These are phyloP conservation scores for Taxillus chinensis DNA, from an alignment of 164 flowering plant genomes.

Conservation along the genomic window DNA sequence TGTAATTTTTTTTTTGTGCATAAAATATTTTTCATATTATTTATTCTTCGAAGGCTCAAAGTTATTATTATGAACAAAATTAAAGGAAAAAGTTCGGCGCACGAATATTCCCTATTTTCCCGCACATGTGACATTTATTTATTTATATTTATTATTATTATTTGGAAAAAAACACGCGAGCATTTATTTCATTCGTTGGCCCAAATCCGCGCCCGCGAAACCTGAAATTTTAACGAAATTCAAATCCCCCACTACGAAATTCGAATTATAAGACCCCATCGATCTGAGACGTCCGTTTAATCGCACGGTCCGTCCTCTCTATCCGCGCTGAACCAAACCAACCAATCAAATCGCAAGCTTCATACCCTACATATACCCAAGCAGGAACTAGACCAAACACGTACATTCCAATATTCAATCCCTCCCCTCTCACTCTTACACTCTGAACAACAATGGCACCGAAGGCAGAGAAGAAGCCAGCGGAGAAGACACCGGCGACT, in stretches of 20 bases:
- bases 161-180: no score
- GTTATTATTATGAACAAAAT: no score
- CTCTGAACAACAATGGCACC: slow-evolving; percentile 17
- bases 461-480: slow-evolving; percentile 20
- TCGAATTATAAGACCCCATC: background rate
- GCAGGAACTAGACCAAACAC: background rate
- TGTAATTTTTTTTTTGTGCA: no score
- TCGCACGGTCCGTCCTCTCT: slow-evolving; percentile 5
- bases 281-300: background rate
- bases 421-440: background rate
- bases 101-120: no score
- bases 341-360: slow-evolving; percentile 14
- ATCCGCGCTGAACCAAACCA: slow-evolving; percentile 12
- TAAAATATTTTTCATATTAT: no score
- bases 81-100: no score
- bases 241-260: background rate
- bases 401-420: background rate
- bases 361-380: background rate
- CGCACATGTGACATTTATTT: no score
- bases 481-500: slow-evolving; percentile 2
- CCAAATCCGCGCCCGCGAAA: background rate
- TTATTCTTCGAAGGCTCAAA: no score
- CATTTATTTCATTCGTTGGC: no score
- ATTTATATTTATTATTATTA: no score
- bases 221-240: background rate